Percentiles rank a stretch among this genome's conserved stretches.
Evolutionary conservation across 2,329 filamentous ascomycete genomes (phyloP).

Genomic region (Leptographium procerum): DNA sequence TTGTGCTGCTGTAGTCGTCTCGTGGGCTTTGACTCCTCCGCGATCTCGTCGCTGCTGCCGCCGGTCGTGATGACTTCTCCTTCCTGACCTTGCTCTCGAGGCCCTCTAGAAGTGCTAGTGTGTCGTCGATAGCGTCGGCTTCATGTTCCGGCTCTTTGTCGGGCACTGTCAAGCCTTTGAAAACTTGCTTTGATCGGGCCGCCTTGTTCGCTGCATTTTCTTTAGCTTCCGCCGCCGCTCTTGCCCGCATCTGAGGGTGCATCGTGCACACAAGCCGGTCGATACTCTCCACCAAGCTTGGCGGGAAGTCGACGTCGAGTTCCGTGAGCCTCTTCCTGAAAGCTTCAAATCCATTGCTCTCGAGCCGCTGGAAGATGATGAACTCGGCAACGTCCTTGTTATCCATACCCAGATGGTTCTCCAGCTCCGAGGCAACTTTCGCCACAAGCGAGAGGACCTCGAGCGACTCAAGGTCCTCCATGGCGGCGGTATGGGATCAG

Average conservation of each 20-base stretch:
- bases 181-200: conserved; percentile 52
- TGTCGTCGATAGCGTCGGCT: conserved; percentile 73
- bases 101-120: conserved; percentile 80
- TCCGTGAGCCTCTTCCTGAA: conserved; percentile 66
- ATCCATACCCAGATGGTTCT: conserved; percentile 83
- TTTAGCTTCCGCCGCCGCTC: conserved; percentile 27
- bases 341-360: conserved; percentile 56
- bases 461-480: conserved; percentile 87
- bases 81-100: conserved; percentile 54
- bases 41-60: not conserved
- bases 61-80: conserved; percentile 16
- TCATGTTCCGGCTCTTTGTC: conserved; percentile 48
- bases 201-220: conserved; percentile 23
- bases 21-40: conserved; percentile 6
- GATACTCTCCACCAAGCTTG: conserved; percentile 82
- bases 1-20: conserved; percentile 18
- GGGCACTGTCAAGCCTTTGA: conserved; percentile 78
- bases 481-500: conserved; percentile 24
- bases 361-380: conserved; percentile 77
- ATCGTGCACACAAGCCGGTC: conserved; percentile 80
- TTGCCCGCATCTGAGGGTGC: conserved; percentile 76
- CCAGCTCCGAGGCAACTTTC: conserved; percentile 85
- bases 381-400: conserved; percentile 97
- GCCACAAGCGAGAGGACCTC: conserved; percentile 90
- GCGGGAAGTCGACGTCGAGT: conserved; percentile 71